A percentile compares a stretch with the other conserved stretches of the same genome.
These are phyloP conservation scores for Primulina huaijiensis DNA, from an alignment of 257 asterid species.

Conservation along the genomic window DNA sequence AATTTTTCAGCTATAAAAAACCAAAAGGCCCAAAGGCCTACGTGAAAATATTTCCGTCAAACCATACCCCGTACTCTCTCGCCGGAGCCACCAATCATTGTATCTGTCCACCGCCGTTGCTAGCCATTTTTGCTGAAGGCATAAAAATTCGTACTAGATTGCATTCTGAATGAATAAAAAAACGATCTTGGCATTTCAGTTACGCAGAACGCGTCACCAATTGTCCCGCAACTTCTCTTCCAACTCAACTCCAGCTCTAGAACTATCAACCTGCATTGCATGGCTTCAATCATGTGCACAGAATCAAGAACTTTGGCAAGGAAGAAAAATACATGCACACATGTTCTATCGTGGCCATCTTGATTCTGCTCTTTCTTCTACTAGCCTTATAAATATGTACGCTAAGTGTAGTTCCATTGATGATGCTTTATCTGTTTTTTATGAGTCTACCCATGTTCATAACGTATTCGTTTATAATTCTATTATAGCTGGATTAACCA, in stretches of 20 bases:
- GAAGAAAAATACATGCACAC: constrained; percentile 51
- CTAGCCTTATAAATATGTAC: constrained; percentile 89
- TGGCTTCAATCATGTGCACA: constrained; percentile 68
- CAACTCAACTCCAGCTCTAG: constrained; percentile 20
- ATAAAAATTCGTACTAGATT: too few species aligned
- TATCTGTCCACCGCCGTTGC: constrained; percentile 9
- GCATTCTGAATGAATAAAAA: constrained; percentile 20
- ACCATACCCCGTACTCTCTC: constrained; percentile 21
- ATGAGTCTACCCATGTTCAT: constrained; percentile 38
- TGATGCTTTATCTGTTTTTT: constrained; percentile 57
- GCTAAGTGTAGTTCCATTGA: constrained; percentile 62
- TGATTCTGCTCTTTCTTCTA: constrained; percentile 56
- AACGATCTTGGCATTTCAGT: constrained; percentile 14
- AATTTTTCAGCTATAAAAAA: not conserved
- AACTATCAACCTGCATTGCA: constrained; percentile 40
- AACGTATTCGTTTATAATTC: constrained; percentile 70
- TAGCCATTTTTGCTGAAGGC: not conserved
- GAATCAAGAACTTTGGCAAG: constrained; percentile 40
- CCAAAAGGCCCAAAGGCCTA: not conserved
- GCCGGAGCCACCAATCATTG: constrained; percentile 14
- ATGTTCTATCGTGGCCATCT: constrained; percentile 51
- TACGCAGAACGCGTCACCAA: constrained; percentile 14
- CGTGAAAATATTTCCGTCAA: not conserved
- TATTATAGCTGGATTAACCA: constrained; percentile 58
- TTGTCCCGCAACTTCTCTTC: constrained; percentile 37